phyloP scores from a whole-genome alignment of 805 yeast species.

The Starmerella floris region DNA sequence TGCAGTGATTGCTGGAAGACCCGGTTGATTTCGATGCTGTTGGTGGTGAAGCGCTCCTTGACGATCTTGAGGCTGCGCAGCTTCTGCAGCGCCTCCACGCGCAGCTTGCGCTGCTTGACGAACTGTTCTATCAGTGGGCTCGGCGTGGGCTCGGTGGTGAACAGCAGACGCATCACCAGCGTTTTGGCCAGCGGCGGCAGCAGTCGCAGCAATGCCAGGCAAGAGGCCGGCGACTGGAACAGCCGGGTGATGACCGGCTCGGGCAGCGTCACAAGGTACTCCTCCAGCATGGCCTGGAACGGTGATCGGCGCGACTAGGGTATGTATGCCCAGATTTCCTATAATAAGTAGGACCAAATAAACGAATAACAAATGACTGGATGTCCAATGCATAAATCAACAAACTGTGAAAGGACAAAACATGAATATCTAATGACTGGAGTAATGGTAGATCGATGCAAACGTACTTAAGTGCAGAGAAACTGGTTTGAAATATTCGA shows the following conservation, averaged over 20 bases:
- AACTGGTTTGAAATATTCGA: no score
- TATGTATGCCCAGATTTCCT: no score
- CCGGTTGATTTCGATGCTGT: conserved; percentile 46
- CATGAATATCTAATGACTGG: no score
- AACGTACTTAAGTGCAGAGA: no score
- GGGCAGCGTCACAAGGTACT: conserved; percentile 80
- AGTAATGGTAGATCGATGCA: no score
- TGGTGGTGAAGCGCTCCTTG: conserved; percentile 38
- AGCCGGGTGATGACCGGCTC: conserved; percentile 70
- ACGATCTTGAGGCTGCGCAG: conserved; percentile 64
- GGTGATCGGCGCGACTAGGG: neutral
- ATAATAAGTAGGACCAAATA: no score
- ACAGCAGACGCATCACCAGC: conserved; percentile 74
- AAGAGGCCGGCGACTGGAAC: conserved; percentile 83
- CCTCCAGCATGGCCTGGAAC: conserved; percentile 38
- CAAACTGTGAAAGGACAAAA: no score
- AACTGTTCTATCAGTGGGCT: conserved; percentile 57
- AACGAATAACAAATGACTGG: no score
- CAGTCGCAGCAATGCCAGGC: conserved; percentile 80
- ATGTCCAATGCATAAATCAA: no score
- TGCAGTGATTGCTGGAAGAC: conserved; percentile 63
- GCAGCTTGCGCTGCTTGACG: conserved; percentile 48
- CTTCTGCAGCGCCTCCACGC: conserved; percentile 58
- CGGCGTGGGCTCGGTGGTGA: conserved; percentile 60
- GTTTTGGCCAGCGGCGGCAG: conserved; percentile 83